These are phyloP conservation scores for Spathaspora boniae DNA, from an alignment of 805 yeast species.

Conservation along the genomic window DNA sequence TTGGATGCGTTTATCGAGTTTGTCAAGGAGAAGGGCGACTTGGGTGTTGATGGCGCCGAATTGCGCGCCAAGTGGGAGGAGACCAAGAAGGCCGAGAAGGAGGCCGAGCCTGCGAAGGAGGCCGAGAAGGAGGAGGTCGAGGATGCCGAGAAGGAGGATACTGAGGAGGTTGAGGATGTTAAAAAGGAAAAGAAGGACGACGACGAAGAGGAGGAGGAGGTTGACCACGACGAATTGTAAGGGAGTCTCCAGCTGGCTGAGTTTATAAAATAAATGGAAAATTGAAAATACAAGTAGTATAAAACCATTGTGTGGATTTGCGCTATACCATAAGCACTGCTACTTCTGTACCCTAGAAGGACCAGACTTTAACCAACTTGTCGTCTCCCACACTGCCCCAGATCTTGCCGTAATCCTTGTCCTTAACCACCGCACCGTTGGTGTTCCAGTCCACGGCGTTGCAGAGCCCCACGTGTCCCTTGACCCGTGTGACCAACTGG, in stretches of 20 bases:
- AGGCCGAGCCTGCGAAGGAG: conserved; percentile 14
- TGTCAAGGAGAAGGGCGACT: conserved; percentile 64
- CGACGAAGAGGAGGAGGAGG: conserved; percentile 16
- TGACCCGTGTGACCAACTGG: conserved; percentile 54
- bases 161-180: conserved; percentile 25
- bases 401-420: conserved; percentile 39
- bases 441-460: conserved; percentile 77
- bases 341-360: conserved; percentile 27
- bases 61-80: conserved; percentile 16
- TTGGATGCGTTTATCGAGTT: conserved; percentile 67
- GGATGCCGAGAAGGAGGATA: conserved; percentile 29
- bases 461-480: conserved; percentile 64
- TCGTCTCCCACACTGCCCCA: conserved; percentile 91
- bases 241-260: conserved; percentile 1
- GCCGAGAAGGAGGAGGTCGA: conserved; percentile 11
- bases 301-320: background rate
- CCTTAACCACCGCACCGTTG: conserved; percentile 8
- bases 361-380: conserved; percentile 65
- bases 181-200: conserved; percentile 10
- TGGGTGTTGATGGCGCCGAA: conserved; percentile 52
- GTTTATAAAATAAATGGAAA: conserved; percentile 1
- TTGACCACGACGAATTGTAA: conserved; percentile 40
- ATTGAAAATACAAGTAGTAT: conserved; percentile 3
- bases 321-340: background rate
- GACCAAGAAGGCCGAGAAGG: conserved; percentile 29